Evolutionary conservation across 2,329 filamentous ascomycete species (phyloP), one percentile per base, ranked within the genome.

Genomic region (Fusarium devonianum): DNA sequence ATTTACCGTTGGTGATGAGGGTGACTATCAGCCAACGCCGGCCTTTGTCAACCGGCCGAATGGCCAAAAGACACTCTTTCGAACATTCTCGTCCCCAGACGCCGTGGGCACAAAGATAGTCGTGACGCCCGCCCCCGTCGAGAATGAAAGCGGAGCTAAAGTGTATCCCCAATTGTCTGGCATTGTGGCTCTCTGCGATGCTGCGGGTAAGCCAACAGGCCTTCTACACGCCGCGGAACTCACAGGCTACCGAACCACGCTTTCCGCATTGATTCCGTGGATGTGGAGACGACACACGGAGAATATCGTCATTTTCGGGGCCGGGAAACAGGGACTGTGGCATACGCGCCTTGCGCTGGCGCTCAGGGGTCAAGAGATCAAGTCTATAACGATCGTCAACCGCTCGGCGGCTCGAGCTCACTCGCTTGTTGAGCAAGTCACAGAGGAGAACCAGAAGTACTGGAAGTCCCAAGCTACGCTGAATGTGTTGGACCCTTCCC

Each of bases 251-350:
- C 78, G 86, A 22, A 89, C 86, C 0, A 83, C 85, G 0, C 72
- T 89, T 4, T 81, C 80, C 1, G 79, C 81, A n/a, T 79, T 86
- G 38, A 76, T 87, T 61, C 79, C 87, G 16, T 82, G 82, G 67
- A 76, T 81, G 12, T 71, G 59, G 52, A 55, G 67, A 48, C 21
- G 46, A 17, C 25, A 34, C 2, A 60, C 67, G 0, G 42, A 83
- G 59, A 83, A 82, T 12, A 61, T 89, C 2, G 78, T 84, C 4
- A 78, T 89, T 21, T 90, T 90, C 60, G 87, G 87, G 1, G 86
- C 85, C 0, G 87, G 87, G 21, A 84, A 82, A 56, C 86, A 89
- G 69, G 87, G 87, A 1, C 83, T 87, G 63, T 90, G 87, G 87
- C 87, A 89, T 62, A 80, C 87, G 7, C 79, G 85, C 1, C 77